These are phyloP conservation scores for Diaporthe citri DNA, from an alignment of 2,329 filamentous ascomycete species.

Conservation along the genomic window DNA sequence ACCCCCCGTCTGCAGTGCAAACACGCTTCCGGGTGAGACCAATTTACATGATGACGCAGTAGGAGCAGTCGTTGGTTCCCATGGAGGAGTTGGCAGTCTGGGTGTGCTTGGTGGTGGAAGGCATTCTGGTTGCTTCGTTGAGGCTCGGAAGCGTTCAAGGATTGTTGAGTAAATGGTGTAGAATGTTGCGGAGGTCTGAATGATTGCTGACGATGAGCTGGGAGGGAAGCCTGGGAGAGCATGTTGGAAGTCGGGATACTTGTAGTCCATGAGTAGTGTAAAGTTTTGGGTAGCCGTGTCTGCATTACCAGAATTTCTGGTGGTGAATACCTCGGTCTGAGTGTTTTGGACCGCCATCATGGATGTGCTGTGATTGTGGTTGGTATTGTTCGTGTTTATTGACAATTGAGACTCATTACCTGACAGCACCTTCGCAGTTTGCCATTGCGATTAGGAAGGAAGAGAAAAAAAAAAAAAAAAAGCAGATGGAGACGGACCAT, in stretches of 20 bases:
- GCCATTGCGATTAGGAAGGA: too few species aligned
- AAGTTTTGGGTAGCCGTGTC: background rate
- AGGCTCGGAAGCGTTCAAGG: constrained; percentile 28
- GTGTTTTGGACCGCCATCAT: background rate
- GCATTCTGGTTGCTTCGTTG: constrained; percentile 47
- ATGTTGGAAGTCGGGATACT: constrained; percentile 42
- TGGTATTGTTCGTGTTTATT: background rate
- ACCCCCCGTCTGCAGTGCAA: constrained; percentile 26
- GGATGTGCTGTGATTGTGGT: background rate
- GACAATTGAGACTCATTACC: too few species aligned
- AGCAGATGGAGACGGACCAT: background rate
- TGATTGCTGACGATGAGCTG: constrained; percentile 44
- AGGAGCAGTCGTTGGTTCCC: constrained; percentile 46
- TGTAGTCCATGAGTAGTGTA: constrained; percentile 25
- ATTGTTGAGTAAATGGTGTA: constrained; percentile 38
- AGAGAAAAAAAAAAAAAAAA: background rate
- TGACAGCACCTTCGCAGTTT: background rate
- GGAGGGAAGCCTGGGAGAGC: constrained; percentile 33
- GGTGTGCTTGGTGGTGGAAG: constrained; percentile 47
- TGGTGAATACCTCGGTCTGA: background rate
- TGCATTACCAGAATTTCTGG: background rate
- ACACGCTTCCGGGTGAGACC: background rate
- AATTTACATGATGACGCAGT: constrained; percentile 52
- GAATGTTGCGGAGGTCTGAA: constrained; percentile 39
- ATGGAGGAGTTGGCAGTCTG: constrained; percentile 47